A percentile compares a stretch with the other conserved stretches of the same genome.
Evolutionary conservation across 495 filamentous ascomycete species (phyloP).

Genomic region (Amniculicola lignicola): DNA sequence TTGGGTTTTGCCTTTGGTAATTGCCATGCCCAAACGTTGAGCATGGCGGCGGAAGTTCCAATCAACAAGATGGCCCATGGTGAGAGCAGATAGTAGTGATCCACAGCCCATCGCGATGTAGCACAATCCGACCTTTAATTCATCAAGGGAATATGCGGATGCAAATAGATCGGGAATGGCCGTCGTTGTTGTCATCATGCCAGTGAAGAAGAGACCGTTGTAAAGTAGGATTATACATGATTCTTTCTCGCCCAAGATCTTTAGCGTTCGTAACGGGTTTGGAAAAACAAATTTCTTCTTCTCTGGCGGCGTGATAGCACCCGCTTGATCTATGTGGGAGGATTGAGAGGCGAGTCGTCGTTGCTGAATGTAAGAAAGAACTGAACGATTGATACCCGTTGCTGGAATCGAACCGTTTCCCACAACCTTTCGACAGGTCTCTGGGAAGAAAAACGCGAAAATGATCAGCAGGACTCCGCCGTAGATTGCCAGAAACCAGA

Average conservation of each 20-base stretch:
- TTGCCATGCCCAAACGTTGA: slow-evolving; percentile 21
- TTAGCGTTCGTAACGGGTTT: slow-evolving; percentile 36
- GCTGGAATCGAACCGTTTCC: slow-evolving; percentile 64
- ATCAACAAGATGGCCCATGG: slow-evolving; percentile 38
- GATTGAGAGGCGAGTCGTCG: slow-evolving; percentile 19
- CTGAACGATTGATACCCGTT: slow-evolving; percentile 52
- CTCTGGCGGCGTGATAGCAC: neutral
- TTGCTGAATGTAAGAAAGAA: slow-evolving; percentile 39
- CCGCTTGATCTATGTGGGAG: slow-evolving; percentile 4
- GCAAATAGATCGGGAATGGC: slow-evolving; percentile 33
- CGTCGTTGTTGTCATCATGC: slow-evolving; percentile 33
- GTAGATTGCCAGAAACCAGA: slow-evolving; percentile 70
- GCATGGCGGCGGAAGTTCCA: slow-evolving; percentile 38
- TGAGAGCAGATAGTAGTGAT: slow-evolving; percentile 34
- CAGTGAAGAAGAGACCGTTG: slow-evolving; percentile 38
- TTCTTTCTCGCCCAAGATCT: slow-evolving; percentile 37
- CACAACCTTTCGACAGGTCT: slow-evolving; percentile 68
- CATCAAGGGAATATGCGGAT: slow-evolving; percentile 32
- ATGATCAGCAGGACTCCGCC: slow-evolving; percentile 51
- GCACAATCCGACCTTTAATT: slow-evolving; percentile 38
- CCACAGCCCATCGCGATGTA: slow-evolving; percentile 39
- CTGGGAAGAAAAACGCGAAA: slow-evolving; percentile 57
- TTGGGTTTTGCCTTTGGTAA: slow-evolving; percentile 45
- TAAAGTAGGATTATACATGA: slow-evolving; percentile 37
- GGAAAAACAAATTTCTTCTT: slow-evolving; percentile 32